Conservation (phyloP, 345 rosid genomes). For the Brassica rapa region DNA sequence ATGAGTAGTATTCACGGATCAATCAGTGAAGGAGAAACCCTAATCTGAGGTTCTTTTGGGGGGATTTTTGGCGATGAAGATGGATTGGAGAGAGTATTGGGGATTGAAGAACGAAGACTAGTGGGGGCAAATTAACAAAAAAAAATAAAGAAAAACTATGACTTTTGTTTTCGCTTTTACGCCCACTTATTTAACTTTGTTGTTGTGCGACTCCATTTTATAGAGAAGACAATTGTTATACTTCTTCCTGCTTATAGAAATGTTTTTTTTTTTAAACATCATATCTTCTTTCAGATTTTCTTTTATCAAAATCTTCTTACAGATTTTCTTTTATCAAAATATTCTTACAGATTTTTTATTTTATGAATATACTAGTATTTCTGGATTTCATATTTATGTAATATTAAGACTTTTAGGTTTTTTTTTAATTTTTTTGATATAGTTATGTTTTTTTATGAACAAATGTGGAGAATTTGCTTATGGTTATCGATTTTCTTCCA, state of each 20-base stretch:
- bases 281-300: neutral
- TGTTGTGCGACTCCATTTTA: slow-evolving; percentile 1
- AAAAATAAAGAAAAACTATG: slow-evolving; percentile 39
- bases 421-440: neutral
- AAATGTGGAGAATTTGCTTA: neutral
- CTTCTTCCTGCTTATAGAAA: slow-evolving; percentile 8
- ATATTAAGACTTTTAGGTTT: neutral
- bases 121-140: slow-evolving; percentile 30
- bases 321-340: too few species aligned
- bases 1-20: slow-evolving; percentile 7
- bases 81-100: slow-evolving; percentile 10
- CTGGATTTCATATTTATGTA: neutral
- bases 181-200: slow-evolving; percentile 4
- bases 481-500: neutral
- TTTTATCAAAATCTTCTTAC: too few species aligned
- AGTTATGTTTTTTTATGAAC: neutral
- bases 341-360: too few species aligned
- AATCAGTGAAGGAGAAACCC: slow-evolving; percentile 52
- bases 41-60: slow-evolving; percentile 44
- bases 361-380: neutral
- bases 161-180: slow-evolving; percentile 29
- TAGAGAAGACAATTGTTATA: neutral
- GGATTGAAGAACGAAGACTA: slow-evolving; percentile 33
- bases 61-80: slow-evolving; percentile 36
- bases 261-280: neutral